These are phyloP conservation scores for Takashimella tepidaria DNA, from an alignment of 1,284 basidiomycete genomes.

Conservation along the genomic window DNA sequence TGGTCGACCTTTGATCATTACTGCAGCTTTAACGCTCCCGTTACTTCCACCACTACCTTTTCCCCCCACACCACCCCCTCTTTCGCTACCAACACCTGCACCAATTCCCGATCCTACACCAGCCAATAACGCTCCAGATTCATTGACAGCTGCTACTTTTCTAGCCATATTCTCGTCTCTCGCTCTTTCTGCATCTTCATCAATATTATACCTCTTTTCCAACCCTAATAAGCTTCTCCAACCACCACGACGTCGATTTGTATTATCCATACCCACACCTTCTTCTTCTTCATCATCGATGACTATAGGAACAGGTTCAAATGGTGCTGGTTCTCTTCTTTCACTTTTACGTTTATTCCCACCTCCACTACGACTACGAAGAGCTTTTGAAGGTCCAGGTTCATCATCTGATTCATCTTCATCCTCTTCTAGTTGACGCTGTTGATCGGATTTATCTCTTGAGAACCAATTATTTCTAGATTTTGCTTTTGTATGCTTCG, in stretches of 20 bases:
- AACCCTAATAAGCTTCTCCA: slow-evolving; percentile 21
- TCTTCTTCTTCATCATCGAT: slow-evolving; percentile 4
- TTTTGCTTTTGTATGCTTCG: neutral
- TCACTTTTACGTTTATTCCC: too few species aligned
- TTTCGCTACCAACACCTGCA: too few species aligned
- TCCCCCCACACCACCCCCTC: too few species aligned
- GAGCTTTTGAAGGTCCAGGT: slow-evolving; percentile 20
- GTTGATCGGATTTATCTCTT: neutral
- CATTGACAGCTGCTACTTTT: slow-evolving; percentile 37
- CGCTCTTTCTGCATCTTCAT: slow-evolving; percentile 22
- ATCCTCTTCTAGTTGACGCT: neutral
- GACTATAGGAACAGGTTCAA: slow-evolving; percentile 17
- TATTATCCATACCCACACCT: neutral
- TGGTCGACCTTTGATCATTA: neutral
- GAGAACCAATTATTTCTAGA: neutral
- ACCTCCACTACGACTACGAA: neutral
- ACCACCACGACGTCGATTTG: slow-evolving; percentile 1
- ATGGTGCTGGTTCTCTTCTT: slow-evolving; percentile 17
- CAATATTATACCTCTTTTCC: slow-evolving; percentile 14
- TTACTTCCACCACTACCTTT: slow-evolving; percentile 23
- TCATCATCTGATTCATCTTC: slow-evolving; percentile 31
- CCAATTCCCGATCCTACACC: too few species aligned
- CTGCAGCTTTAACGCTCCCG: slow-evolving; percentile 1
- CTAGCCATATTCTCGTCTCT: slow-evolving; percentile 41
- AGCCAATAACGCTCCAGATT: slow-evolving; percentile 36